Base-by-base conservation (phyloP, 164 flowering plant species). In the Aristolochia contorta region DNA sequence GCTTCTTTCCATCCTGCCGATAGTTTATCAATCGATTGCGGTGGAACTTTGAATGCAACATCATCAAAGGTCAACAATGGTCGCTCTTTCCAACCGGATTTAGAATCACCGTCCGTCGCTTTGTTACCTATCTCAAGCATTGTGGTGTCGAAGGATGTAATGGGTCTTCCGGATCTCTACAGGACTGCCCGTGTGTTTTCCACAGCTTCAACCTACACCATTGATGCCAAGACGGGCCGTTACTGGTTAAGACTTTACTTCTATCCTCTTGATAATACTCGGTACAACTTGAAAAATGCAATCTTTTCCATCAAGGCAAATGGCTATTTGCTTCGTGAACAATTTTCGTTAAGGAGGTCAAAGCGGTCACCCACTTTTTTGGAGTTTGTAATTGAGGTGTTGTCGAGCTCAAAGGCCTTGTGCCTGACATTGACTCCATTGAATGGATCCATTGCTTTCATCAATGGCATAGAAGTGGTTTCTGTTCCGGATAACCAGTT, bases 171-270 rank as follows among this genome's bases (percentile, higher is more conserved):
- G 32, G 60, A 37, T 72, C 47, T 74, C 21, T 75, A 72, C 25
- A 48, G 16, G 32, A 72, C 79, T 24, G 79, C 78, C 47, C 59
- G 79, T n/a, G 64, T 77, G 63, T 77, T 81, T 46, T 69, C 53
- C 12, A 52, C 58, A 56, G 46, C 69, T 16, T 69, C 82, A 5
- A 62, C 23, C 14, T 78, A 78, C 27, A 73, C 63, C 18, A 52
- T 78, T 48, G 57, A 9, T 3, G 58, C 67, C 12, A 66, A 67
- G 68, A 70, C 23, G 1, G 82, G 86, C 25, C 57, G 72, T 7
- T 81, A 80, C 60, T 82, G 81, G 82, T 50, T 78, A 16, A 46
- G 84, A 22, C 50, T 82, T 25, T 74, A 82, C 64, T 77, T 82
- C 43, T 66, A 33, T 22, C 72, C 83, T 0, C 47, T 80, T 56